These are phyloP conservation scores for Leucocoprinus leucothites DNA, from an alignment of 768 basidiomycete genomes.

Conservation along the genomic window DNA sequence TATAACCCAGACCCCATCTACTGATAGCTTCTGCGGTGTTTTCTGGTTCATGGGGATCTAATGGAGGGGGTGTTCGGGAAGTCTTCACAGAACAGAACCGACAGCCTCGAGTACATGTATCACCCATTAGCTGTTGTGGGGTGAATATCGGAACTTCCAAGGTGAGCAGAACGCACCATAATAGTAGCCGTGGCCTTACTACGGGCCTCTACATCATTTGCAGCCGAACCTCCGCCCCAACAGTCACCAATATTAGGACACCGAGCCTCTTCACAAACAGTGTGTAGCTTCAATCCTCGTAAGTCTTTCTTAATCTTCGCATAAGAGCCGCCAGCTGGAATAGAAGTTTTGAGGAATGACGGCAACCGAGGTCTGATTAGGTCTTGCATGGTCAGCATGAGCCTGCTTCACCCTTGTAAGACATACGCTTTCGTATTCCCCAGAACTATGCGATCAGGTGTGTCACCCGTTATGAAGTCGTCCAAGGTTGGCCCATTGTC, in stretches of 20 bases:
- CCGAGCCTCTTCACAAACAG: conserved; percentile 97
- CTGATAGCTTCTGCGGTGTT: conserved; percentile 97
- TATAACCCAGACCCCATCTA: conserved; percentile 97
- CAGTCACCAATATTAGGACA: conserved; percentile 99
- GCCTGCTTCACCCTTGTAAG: neutral
- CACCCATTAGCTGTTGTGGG: conserved; percentile 84
- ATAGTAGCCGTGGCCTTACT: conserved; percentile 95
- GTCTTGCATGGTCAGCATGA: conserved; percentile 1
- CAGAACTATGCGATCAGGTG: conserved; percentile 58
- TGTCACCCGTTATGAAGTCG: conserved; percentile 73
- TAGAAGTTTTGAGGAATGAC: conserved; percentile 84
- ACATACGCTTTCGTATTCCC: conserved; percentile 69
- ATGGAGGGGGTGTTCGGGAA: conserved; percentile 78
- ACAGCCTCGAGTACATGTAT: conserved; percentile 97
- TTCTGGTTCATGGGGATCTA: conserved; percentile 97
- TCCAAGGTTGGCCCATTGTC: conserved; percentile 71
- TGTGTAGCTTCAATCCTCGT: conserved; percentile 86
- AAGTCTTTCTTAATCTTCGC: conserved; percentile 94
- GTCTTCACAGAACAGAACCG: conserved; percentile 98
- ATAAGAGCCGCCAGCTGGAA: conserved; percentile 86
- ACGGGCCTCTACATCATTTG: conserved; percentile 66
- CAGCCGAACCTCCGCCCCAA: conserved; percentile 84
- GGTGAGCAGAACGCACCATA: conserved; percentile 59
- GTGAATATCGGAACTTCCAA: conserved; percentile 2
- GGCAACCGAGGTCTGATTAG: conserved; percentile 76